These are phyloP conservation scores for Alternaria postmessia DNA, from an alignment of 2,329 filamentous ascomycete genomes.

Conservation along the genomic window DNA sequence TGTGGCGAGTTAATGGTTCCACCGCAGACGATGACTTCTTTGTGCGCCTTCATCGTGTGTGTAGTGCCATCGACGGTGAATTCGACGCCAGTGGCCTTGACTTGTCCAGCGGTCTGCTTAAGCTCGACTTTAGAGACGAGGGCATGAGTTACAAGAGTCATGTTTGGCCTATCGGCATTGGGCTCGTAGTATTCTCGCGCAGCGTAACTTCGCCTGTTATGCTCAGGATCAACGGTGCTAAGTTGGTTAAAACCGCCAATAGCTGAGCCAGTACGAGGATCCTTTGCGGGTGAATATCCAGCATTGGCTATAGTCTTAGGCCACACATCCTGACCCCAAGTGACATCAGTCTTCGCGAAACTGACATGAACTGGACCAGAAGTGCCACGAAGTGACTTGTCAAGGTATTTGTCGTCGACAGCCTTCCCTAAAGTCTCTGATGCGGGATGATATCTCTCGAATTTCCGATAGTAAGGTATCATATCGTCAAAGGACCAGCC, in stretches of 20 bases:
- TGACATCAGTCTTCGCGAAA: constrained; percentile 34
- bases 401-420: constrained; percentile 37
- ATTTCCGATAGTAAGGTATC: constrained; percentile 48
- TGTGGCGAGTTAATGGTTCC: constrained; percentile 42
- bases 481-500: constrained; percentile 50
- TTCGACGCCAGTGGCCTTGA: constrained; percentile 45
- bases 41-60: constrained; percentile 35
- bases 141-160: constrained; percentile 59
- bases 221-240: constrained; percentile 36
- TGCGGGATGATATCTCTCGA: constrained; percentile 43
- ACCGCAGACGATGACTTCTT: constrained; percentile 42
- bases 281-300: constrained; percentile 33
- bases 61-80: constrained; percentile 52
- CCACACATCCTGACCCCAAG: constrained; percentile 38
- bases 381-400: constrained; percentile 32
- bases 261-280: constrained; percentile 37
- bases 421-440: constrained; percentile 27
- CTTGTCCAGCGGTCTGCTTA: constrained; percentile 52
- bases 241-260: constrained; percentile 45
- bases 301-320: constrained; percentile 37
- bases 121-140: constrained; percentile 58
- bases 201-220: constrained; percentile 44
- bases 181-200: constrained; percentile 49
- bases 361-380: constrained; percentile 37
- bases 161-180: constrained; percentile 53